Evolutionary conservation across 2,329 filamentous ascomycete species (phyloP).

Genomic region (Phialophora tarda): DNA sequence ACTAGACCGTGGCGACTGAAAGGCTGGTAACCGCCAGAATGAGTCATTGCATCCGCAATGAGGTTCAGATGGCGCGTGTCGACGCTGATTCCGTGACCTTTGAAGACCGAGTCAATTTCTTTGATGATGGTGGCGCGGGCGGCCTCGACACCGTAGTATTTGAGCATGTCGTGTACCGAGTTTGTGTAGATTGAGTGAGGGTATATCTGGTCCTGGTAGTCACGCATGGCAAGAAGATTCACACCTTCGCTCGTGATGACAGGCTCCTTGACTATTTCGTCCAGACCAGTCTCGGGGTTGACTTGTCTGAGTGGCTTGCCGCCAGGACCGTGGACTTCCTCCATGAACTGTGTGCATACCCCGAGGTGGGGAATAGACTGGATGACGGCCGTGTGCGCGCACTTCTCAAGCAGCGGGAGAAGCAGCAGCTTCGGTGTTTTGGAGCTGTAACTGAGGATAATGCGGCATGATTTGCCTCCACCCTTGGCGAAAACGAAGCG

Average conservation of each 20-base stretch:
- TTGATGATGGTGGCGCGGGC: conserved; percentile 83
- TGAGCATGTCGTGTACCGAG: conserved; percentile 84
- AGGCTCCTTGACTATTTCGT: conserved; percentile 56
- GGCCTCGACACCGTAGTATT: conserved; percentile 90
- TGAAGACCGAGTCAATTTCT: conserved; percentile 85
- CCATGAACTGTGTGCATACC: conserved; percentile 70
- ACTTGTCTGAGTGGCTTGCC: conserved; percentile 53
- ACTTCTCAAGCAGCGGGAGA: conserved; percentile 84
- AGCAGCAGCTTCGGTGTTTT: conserved; percentile 88
- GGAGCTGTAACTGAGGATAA: conserved; percentile 82
- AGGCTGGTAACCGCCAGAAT: conserved; percentile 82
- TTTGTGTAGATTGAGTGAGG: conserved; percentile 88
- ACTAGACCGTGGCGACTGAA: conserved; percentile 89
- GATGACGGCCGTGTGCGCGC: conserved; percentile 77
- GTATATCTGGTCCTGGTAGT: conserved; percentile 82
- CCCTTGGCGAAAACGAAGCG: conserved; percentile 80
- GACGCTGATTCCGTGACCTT: conserved; percentile 87
- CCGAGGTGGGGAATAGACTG: conserved; percentile 82
- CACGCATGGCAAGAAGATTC: conserved; percentile 89
- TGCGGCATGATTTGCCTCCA: conserved; percentile 74
- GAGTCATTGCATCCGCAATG: conserved; percentile 98
- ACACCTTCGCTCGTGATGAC: conserved; percentile 73
- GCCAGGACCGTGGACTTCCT: conserved; percentile 57
- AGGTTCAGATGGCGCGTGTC: conserved; percentile 92
- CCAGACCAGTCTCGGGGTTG: conserved; percentile 57